phyloP scores from a whole-genome alignment of 192 early-diverging fungal species.

The Coemansia sp. region DNA sequence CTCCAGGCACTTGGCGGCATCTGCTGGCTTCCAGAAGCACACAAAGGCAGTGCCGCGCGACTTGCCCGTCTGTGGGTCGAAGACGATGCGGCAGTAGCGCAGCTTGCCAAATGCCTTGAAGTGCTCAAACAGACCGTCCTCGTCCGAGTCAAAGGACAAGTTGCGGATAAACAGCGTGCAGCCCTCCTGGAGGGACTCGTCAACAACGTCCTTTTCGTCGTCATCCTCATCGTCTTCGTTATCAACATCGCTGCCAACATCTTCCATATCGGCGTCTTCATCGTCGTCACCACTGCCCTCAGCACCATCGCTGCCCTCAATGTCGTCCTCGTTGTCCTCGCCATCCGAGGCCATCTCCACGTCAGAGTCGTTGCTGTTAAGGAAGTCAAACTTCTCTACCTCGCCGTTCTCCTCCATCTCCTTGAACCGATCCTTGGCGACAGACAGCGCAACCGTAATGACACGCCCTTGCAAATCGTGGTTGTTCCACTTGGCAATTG shows the following conservation, averaged over 20 bases:
- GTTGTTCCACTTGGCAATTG: conserved; percentile 75
- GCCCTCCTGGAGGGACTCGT: conserved; percentile 61
- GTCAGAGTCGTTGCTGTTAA: conserved; percentile 27
- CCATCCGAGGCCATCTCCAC: conserved; percentile 41
- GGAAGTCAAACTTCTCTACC: conserved; percentile 49
- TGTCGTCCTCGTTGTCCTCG: conserved; percentile 47
- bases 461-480: conserved; percentile 69
- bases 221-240: conserved; percentile 39
- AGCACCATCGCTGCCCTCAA: conserved; percentile 32
- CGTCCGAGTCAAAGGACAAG: conserved; percentile 87
- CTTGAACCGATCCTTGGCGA: conserved; percentile 75
- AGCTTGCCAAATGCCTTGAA: conserved; percentile 61
- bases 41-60: conserved; percentile 96
- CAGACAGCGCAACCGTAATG: conserved; percentile 84
- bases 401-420: conserved; percentile 66
- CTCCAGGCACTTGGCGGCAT: conserved; percentile 76
- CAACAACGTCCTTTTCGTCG: conserved; percentile 50
- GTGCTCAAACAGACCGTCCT: conserved; percentile 73
- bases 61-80: conserved; percentile 80
- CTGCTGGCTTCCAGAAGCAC: conserved; percentile 73
- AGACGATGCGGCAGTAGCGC: conserved; percentile 84
- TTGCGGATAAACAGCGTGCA: conserved; percentile 94
- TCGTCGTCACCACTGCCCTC: conserved; percentile 45
- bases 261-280: conserved; percentile 37
- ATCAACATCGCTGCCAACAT: conserved; percentile 35